Evolutionary conservation across 2,329 filamentous ascomycete species (phyloP).

Genomic region (Verticillium nubilum): DNA sequence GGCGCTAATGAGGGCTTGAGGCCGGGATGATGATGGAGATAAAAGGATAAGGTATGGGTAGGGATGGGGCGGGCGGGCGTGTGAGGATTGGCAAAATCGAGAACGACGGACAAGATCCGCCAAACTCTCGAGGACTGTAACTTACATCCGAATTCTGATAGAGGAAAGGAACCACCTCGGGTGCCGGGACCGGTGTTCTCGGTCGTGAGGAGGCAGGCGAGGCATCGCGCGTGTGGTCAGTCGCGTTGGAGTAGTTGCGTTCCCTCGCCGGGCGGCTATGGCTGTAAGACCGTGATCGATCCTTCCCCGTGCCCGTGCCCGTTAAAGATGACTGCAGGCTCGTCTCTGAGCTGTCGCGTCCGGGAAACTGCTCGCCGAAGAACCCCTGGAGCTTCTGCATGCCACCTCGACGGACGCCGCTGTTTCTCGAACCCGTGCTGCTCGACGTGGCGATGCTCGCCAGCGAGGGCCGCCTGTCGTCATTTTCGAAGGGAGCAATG

Average conservation of each 20-base stretch:
- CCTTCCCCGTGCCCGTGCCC: constrained; percentile 38
- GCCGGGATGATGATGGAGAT: constrained; percentile 2
- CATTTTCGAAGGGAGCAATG: constrained; percentile 51
- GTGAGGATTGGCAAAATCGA: too few relatives aligned
- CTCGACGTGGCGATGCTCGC: constrained; percentile 83
- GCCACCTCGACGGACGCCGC: constrained; percentile 58
- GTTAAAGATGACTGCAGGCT: constrained; percentile 45
- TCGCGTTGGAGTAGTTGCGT: constrained; percentile 75
- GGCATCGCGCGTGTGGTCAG: constrained; percentile 65
- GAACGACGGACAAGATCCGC: too few relatives aligned
- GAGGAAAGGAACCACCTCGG: constrained; percentile 95
- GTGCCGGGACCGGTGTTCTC: constrained; percentile 78
- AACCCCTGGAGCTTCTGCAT: constrained; percentile 84
- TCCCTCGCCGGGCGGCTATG: constrained; percentile 55
- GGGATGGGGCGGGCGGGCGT: too few relatives aligned
- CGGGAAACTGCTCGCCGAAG: constrained; percentile 84
- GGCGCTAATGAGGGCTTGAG: neutral
- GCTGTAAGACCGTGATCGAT: constrained; percentile 60
- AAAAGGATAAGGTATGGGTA: constrained; percentile 1
- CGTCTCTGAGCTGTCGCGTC: constrained; percentile 68
- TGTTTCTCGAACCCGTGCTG: constrained; percentile 75
- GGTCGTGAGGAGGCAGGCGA: constrained; percentile 75
- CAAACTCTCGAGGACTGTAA: too few relatives aligned
- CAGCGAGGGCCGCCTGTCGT: constrained; percentile 79
- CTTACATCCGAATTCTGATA: constrained; percentile 81